Evolutionary conservation across 2,329 filamentous ascomycete genomes (phyloP).

Genomic region (Calonectria honghensis): DNA sequence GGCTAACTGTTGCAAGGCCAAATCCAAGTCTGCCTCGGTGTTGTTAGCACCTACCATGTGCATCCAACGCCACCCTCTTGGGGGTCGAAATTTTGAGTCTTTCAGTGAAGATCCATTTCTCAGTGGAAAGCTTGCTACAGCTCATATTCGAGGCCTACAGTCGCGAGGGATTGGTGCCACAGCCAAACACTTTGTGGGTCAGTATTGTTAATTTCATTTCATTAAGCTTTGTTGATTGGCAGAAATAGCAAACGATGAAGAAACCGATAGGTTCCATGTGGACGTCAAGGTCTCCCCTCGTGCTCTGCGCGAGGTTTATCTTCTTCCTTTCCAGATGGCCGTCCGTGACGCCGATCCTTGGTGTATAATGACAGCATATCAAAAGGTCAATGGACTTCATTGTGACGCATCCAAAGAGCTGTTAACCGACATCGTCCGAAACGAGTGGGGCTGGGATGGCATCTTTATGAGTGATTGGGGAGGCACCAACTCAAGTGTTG

Average conservation of each 20-base stretch:
- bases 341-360: conserved; percentile 5
- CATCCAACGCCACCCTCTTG: conserved; percentile 11
- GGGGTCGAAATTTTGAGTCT: conserved; percentile 10
- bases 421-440: conserved; percentile 4
- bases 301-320: conserved; percentile 13
- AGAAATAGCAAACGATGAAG: neutral
- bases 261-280: neutral
- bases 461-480: conserved; percentile 19
- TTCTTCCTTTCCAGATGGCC: conserved; percentile 18
- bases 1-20: neutral
- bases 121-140: neutral
- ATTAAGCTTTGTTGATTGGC: neutral
- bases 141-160: conserved; percentile 3
- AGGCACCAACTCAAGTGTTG: conserved; percentile 6
- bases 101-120: conserved; percentile 12
- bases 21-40: conserved; percentile 3
- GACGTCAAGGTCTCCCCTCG: conserved; percentile 17
- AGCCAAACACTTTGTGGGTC: conserved; percentile 10
- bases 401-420: conserved; percentile 22
- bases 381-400: conserved; percentile 7
- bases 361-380: conserved; percentile 15
- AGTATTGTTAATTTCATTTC: neutral
- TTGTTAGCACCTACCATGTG: conserved; percentile 12
- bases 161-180: neutral
- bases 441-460: conserved; percentile 3